phyloP scores from a whole-genome alignment of 352 stramenopile genomes.

The Globisporangium irregulare region DNA sequence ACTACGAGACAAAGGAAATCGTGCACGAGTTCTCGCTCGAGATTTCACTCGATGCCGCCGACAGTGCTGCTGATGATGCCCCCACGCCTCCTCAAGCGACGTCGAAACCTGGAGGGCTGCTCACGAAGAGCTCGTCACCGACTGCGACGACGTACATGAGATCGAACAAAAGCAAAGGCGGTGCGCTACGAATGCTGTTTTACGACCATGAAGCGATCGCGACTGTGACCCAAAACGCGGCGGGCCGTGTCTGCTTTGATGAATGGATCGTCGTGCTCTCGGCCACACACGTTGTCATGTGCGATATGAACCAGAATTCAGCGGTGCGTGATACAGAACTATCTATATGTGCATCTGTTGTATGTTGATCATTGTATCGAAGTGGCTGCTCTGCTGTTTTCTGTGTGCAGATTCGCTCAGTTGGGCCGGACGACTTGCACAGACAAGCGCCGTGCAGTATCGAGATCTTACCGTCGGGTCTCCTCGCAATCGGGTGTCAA shows the following conservation, averaged over 20 bases:
- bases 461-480: slow-evolving; percentile 53
- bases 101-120: slow-evolving; percentile 19
- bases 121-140: slow-evolving; percentile 41
- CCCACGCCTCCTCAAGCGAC: slow-evolving; percentile 7
- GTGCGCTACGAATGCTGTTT: slow-evolving; percentile 63
- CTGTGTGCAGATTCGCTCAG: slow-evolving; percentile 28
- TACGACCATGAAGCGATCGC: slow-evolving; percentile 71
- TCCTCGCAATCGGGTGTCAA: slow-evolving; percentile 71
- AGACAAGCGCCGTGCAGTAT: slow-evolving; percentile 56
- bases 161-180: slow-evolving; percentile 33
- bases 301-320: slow-evolving; percentile 65
- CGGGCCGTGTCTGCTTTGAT: slow-evolving; percentile 57
- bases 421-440: slow-evolving; percentile 55
- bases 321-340: slow-evolving; percentile 23
- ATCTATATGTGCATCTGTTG: not conserved
- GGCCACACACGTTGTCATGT: slow-evolving; percentile 59
- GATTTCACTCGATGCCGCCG: slow-evolving; percentile 37
- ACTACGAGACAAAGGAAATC: slow-evolving; percentile 66
- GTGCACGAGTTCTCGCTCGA: slow-evolving; percentile 67
- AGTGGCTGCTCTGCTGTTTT: not conserved
- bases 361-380: not conserved
- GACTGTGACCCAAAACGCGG: slow-evolving; percentile 35
- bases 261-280: slow-evolving; percentile 70
- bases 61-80: slow-evolving; percentile 21
- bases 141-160: slow-evolving; percentile 55